A percentile compares a stretch with the other conserved stretches of the same genome.
Conservation (phyloP, 805 yeast species). For the Kuraishia piskuri region DNA sequence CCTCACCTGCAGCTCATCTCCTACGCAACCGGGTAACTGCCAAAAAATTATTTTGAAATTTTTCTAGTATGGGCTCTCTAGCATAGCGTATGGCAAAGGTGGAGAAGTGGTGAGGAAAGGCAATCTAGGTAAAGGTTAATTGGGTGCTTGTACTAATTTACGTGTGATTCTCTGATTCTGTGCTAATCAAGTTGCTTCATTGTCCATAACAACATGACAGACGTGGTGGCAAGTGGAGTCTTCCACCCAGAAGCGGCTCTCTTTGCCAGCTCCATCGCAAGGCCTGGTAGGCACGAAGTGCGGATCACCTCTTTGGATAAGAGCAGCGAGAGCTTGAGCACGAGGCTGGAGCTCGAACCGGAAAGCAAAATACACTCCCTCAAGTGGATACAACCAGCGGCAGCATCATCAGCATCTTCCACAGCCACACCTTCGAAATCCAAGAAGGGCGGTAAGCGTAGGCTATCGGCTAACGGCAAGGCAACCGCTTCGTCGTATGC, state of each 20-base stretch:
- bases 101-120: not conserved
- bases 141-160: too few species aligned
- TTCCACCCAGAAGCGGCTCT: not conserved
- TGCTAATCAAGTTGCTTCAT: too few species aligned
- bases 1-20: not conserved
- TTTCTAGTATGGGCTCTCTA: not conserved
- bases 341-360: not conserved
- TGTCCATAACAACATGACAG: not conserved
- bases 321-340: not conserved
- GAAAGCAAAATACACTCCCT: slow-evolving; percentile 1
- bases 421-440: not conserved
- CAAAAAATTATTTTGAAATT: not conserved
- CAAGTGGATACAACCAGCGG: slow-evolving; percentile 1
- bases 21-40: not conserved
- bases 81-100: not conserved
- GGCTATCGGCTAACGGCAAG: not conserved
- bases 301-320: not conserved
- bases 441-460: not conserved
- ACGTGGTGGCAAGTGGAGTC: not conserved
- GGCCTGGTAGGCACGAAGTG: not conserved
- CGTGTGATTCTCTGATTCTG: too few species aligned
- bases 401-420: not conserved
- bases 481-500: too few species aligned
- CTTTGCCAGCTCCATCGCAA: not conserved
- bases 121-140: too few species aligned